These are phyloP conservation scores for Madurella fahalii DNA, from an alignment of 2,329 filamentous ascomycete species.

Conservation along the genomic window DNA sequence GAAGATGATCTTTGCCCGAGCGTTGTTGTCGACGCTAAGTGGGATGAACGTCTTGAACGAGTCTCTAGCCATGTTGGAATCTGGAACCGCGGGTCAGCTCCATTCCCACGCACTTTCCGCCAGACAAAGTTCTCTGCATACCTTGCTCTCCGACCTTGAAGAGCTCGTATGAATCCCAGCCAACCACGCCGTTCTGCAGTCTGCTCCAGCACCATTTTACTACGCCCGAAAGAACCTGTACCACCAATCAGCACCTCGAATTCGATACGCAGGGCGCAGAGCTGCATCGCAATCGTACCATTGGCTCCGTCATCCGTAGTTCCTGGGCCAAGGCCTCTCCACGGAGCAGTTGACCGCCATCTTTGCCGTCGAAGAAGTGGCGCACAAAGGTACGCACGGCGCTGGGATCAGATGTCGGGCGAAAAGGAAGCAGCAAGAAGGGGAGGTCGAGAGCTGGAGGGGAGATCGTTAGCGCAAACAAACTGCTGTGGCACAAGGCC, in stretches of 20 bases:
- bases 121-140: slow-evolving; percentile 39
- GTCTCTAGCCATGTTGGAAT: slow-evolving; percentile 86
- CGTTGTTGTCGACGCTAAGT: slow-evolving; percentile 81
- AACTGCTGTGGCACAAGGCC: slow-evolving; percentile 15
- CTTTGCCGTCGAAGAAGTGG: slow-evolving; percentile 79
- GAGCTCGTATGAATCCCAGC: slow-evolving; percentile 94
- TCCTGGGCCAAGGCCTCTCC: slow-evolving; percentile 77
- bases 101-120: neutral
- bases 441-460: slow-evolving; percentile 75
- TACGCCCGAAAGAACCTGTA: slow-evolving; percentile 83
- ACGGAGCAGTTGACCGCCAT: slow-evolving; percentile 57
- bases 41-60: slow-evolving; percentile 97
- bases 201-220: slow-evolving; percentile 99
- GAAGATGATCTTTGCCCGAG: slow-evolving; percentile 83
- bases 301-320: slow-evolving; percentile 85
- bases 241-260: slow-evolving; percentile 25
- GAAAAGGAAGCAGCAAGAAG: slow-evolving; percentile 90
- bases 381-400: slow-evolving; percentile 88
- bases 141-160: slow-evolving; percentile 93
- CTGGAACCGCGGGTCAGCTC: slow-evolving; percentile 42
- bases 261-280: neutral
- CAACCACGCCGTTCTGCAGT: slow-evolving; percentile 83
- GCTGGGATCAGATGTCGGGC: slow-evolving; percentile 86
- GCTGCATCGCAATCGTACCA: slow-evolving; percentile 56
- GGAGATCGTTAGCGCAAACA: slow-evolving; percentile 17